phyloP scores from a whole-genome alignment of 805 yeast genomes.

The Candida dendrica region DNA sequence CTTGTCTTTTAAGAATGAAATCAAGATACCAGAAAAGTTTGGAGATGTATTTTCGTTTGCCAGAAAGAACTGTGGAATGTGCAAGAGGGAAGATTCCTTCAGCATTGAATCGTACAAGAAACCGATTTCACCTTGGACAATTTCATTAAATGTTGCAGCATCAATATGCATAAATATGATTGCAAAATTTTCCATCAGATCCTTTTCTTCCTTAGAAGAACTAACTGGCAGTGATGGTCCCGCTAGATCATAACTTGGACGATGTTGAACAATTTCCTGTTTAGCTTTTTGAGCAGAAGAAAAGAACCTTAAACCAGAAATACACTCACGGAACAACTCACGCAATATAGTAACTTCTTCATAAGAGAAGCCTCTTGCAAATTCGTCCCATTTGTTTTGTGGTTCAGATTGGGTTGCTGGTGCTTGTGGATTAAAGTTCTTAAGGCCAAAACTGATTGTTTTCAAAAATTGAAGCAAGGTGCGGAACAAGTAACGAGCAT shows the following conservation, averaged over 20 bases:
- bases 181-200: slow-evolving; percentile 91
- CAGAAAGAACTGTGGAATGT: slow-evolving; percentile 87
- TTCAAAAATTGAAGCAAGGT: slow-evolving; percentile 86
- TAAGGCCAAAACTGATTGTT: slow-evolving; percentile 82
- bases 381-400: slow-evolving; percentile 67
- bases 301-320: slow-evolving; percentile 73
- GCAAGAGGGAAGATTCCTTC: slow-evolving; percentile 77
- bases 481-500: slow-evolving; percentile 80
- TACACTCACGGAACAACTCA: slow-evolving; percentile 75
- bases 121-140: slow-evolving; percentile 73
- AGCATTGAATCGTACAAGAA: slow-evolving; percentile 73
- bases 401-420: slow-evolving; percentile 39
- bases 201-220: slow-evolving; percentile 89
- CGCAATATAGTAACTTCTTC: slow-evolving; percentile 80
- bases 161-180: slow-evolving; percentile 91
- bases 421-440: slow-evolving; percentile 84
- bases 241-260: slow-evolving; percentile 47
- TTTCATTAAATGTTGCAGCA: slow-evolving; percentile 91
- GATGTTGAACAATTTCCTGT: slow-evolving; percentile 19
- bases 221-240: slow-evolving; percentile 82
- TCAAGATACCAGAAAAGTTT: slow-evolving; percentile 78
- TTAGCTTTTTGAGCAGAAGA: slow-evolving; percentile 31
- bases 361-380: slow-evolving; percentile 72
- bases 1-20: slow-evolving; percentile 67
- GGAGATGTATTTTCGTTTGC: slow-evolving; percentile 94